These are phyloP conservation scores for Boletus insuetus DNA, from an alignment of 768 basidiomycete genomes.

Conservation along the genomic window DNA sequence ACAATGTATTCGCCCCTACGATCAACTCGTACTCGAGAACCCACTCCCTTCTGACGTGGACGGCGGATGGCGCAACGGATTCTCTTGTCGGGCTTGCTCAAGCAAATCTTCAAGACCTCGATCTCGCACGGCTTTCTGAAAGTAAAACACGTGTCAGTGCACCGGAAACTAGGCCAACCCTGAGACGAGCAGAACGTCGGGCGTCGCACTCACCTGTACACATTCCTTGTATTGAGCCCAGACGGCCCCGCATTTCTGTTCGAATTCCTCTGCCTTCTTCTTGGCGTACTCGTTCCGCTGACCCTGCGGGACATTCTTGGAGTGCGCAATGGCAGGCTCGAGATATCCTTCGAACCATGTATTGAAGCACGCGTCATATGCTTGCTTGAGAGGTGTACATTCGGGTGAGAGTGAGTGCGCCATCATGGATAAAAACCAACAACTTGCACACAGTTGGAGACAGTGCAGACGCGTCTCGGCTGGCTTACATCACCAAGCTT, in stretches of 20 bases:
- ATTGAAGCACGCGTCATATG: slow-evolving; percentile 95
- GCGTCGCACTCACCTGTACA: slow-evolving; percentile 61
- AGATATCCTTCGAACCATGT: slow-evolving; percentile 98
- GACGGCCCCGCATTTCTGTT: slow-evolving; percentile 76
- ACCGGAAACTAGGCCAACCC: background rate
- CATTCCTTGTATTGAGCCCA: slow-evolving; percentile 82
- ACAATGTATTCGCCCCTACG: background rate
- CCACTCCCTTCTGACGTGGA: slow-evolving; percentile 17
- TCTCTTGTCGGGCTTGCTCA: slow-evolving; percentile 76
- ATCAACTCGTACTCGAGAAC: slow-evolving; percentile 10
- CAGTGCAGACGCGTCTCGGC: background rate
- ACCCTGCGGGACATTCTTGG: slow-evolving; percentile 38
- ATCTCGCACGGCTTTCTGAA: slow-evolving; percentile 74
- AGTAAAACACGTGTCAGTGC: background rate
- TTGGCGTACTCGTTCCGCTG: slow-evolving; percentile 62
- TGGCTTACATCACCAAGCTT: slow-evolving; percentile 17
- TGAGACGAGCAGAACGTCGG: background rate
- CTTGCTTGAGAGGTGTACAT: slow-evolving; percentile 87
- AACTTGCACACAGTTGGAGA: background rate
- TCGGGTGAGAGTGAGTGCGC: slow-evolving; percentile 75
- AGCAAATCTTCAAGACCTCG: slow-evolving; percentile 75
- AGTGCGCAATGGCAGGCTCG: slow-evolving; percentile 62
- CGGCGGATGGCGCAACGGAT: slow-evolving; percentile 65
- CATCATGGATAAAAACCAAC: slow-evolving; percentile 33
- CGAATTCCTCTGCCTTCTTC: slow-evolving; percentile 84